These are phyloP conservation scores for Tolypocladium guangdongense DNA, from an alignment of 2,329 filamentous ascomycete species.

Conservation along the genomic window DNA sequence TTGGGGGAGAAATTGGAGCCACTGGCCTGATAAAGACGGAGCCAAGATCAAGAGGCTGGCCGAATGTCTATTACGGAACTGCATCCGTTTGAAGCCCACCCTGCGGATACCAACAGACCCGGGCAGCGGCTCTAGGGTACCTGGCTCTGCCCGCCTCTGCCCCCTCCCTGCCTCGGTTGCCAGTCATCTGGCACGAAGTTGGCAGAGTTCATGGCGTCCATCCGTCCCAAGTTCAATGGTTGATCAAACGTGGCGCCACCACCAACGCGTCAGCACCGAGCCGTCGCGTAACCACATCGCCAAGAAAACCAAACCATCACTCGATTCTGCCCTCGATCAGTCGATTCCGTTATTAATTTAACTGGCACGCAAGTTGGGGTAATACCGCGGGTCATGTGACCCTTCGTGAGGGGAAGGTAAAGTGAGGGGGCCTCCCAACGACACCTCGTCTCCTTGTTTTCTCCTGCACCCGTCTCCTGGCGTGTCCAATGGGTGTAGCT, in stretches of 20 bases:
- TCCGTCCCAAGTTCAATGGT: not conserved
- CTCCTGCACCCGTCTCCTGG: not conserved
- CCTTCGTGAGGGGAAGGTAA: constrained; percentile 18
- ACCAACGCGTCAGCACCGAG: not conserved
- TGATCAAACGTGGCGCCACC: not conserved
- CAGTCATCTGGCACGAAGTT: not conserved
- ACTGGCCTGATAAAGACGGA: too few species aligned
- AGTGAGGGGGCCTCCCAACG: constrained; percentile 1
- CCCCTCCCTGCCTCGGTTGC: too few species aligned
- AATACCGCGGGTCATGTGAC: constrained; percentile 19
- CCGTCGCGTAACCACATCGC: not conserved
- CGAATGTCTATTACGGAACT: too few species aligned
- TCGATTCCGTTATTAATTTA: not conserved
- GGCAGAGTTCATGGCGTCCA: not conserved
- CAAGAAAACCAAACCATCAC: not conserved
- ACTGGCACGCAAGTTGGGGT: constrained; percentile 6
- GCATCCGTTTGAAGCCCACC: too few species aligned
- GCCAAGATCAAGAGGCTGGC: too few species aligned
- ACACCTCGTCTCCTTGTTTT: not conserved
- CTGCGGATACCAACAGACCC: too few species aligned
- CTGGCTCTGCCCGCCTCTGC: too few species aligned
- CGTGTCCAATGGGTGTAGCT: not conserved
- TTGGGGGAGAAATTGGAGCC: too few species aligned
- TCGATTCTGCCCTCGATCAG: not conserved
- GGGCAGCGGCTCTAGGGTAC: too few species aligned